phyloP scores from a whole-genome alignment of 140 eudicot genomes.

The Stevia rebaudiana region DNA sequence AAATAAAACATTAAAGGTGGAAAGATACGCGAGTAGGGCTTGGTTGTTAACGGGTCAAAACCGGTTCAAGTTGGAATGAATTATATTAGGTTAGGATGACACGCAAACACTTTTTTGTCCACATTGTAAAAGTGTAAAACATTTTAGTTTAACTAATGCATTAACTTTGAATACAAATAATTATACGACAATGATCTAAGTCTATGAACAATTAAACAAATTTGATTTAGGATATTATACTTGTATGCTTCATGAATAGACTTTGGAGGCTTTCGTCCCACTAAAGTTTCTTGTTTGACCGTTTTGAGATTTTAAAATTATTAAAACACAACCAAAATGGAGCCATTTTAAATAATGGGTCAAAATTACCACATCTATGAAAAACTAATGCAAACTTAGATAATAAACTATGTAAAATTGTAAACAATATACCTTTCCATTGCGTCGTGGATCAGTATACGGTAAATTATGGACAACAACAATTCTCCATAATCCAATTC shows the following conservation, averaged over 20 bases:
- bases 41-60: not conserved
- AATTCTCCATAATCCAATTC: slow-evolving; percentile 77
- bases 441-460: slow-evolving; percentile 84
- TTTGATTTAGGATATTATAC: too few species aligned
- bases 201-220: too few species aligned
- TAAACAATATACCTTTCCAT: slow-evolving; percentile 60
- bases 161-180: not conserved
- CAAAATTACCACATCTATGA: not conserved
- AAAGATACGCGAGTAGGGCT: not conserved
- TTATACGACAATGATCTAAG: too few species aligned
- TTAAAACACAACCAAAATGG: not conserved
- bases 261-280: not conserved
- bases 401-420: not conserved
- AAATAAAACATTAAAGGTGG: slow-evolving; percentile 1
- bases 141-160: not conserved
- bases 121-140: too few species aligned
- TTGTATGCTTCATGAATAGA: not conserved
- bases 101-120: not conserved
- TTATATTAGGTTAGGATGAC: not conserved
- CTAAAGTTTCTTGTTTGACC: not conserved
- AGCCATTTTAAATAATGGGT: not conserved
- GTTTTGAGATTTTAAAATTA: not conserved
- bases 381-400: not conserved
- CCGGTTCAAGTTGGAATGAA: not conserved
- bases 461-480: slow-evolving; percentile 83